Evolutionary conservation across 257 asterid species (phyloP).

Genomic region (Gentiana macrophylla): DNA sequence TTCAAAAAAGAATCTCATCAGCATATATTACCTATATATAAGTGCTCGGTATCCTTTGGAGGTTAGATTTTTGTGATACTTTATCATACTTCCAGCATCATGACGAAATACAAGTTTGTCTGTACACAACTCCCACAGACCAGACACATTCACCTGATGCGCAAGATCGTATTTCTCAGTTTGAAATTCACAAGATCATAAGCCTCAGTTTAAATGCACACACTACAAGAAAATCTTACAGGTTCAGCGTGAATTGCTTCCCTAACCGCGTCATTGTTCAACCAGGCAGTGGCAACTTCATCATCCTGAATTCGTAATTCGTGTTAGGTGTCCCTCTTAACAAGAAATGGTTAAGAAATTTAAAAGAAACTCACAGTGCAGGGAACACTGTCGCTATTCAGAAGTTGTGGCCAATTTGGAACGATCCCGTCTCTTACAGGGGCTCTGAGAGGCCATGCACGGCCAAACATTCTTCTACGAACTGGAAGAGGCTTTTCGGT

Average conservation of each 20-base stretch:
- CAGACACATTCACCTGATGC: conserved; percentile 38
- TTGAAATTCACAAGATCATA: conserved; percentile 5
- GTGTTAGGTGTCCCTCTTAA: too few species aligned
- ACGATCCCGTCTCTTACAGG: conserved; percentile 77
- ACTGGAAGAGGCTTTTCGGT: conserved; percentile 77
- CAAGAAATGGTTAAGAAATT: not conserved
- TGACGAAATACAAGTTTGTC: conserved; percentile 38
- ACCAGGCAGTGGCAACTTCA: conserved; percentile 77
- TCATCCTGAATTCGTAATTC: conserved; percentile 46
- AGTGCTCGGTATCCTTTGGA: conserved; percentile 76
- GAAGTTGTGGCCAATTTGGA: conserved; percentile 85
- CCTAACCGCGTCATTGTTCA: conserved; percentile 65
- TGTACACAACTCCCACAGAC: conserved; percentile 69
- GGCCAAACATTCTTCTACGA: conserved; percentile 80
- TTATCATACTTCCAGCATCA: conserved; percentile 94
- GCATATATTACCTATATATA: conserved; percentile 22
- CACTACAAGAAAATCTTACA: conserved; percentile 30
- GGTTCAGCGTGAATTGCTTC: conserved; percentile 77
- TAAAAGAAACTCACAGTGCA: conserved; percentile 58
- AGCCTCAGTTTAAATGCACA: not conserved
- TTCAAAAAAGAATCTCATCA: too few species aligned
- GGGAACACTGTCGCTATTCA: conserved; percentile 32
- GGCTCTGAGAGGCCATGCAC: conserved; percentile 96
- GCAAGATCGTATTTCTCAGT: conserved; percentile 9
- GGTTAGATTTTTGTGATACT: conserved; percentile 80